phyloP scores from a whole-genome alignment of 768 basidiomycete genomes.

The Guyanaporus albipodus region DNA sequence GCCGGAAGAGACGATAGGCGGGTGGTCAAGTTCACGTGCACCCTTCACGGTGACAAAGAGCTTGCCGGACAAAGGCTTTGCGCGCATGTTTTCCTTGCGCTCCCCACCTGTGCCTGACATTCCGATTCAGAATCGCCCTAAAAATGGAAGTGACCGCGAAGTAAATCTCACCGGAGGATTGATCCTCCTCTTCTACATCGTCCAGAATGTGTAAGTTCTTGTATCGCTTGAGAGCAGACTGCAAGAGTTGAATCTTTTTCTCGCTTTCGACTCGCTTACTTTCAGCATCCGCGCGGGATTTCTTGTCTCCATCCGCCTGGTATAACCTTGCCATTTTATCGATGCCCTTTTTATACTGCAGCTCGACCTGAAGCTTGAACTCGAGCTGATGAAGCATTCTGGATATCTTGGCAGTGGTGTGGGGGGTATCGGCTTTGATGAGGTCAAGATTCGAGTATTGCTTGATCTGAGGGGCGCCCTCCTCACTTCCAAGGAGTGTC shows the following conservation, averaged over 20 bases:
- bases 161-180: conserved; percentile 46
- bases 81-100: conserved; percentile 86
- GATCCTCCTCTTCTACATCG: conserved; percentile 84
- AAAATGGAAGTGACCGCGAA: background rate
- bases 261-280: conserved; percentile 93
- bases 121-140: conserved; percentile 25
- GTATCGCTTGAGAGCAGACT: conserved; percentile 90
- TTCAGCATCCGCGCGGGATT: conserved; percentile 88
- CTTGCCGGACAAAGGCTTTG: conserved; percentile 92
- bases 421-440: conserved; percentile 95
- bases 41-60: conserved; percentile 84
- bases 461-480: conserved; percentile 48
- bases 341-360: conserved; percentile 96
- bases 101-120: conserved; percentile 66
- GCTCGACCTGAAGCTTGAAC: conserved; percentile 98
- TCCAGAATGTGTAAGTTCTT: conserved; percentile 94
- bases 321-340: conserved; percentile 99
- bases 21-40: conserved; percentile 94
- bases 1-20: conserved; percentile 61
- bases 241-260: conserved; percentile 91
- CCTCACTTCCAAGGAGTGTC: conserved; percentile 36
- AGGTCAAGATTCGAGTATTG: conserved; percentile 86
- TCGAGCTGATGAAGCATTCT: conserved; percentile 98
- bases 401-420: conserved; percentile 94
- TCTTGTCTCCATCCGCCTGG: conserved; percentile 96